phyloP scores from a whole-genome alignment of 176 grass and related monocot species.

The Rhynchospora pubera region DNA sequence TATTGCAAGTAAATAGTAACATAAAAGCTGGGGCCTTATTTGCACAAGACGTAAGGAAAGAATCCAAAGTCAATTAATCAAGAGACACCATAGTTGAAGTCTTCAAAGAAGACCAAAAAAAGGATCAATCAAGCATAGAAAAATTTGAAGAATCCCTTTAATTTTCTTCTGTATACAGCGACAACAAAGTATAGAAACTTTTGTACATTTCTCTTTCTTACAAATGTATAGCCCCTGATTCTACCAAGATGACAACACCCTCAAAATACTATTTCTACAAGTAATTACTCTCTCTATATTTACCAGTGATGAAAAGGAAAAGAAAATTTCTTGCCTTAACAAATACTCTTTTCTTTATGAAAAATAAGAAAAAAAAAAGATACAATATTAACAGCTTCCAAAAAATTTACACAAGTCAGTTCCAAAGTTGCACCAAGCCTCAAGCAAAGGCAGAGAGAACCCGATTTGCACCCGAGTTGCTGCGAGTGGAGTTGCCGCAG shows the following conservation, averaged over 20 bases:
- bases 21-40: neutral
- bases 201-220: constrained; percentile 17
- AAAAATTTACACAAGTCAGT: constrained; percentile 25
- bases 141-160: neutral
- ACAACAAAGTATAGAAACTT: neutral
- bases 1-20: neutral
- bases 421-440: neutral
- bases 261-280: constrained; percentile 11
- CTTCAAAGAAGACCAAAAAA: neutral
- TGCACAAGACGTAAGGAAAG: neutral
- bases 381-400: constrained; percentile 19
- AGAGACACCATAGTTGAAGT: neutral
- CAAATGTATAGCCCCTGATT: neutral
- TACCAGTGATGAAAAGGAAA: constrained; percentile 5
- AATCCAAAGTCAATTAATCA: neutral
- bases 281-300: constrained; percentile 11
- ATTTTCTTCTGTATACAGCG: constrained; percentile 7
- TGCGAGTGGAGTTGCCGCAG: constrained; percentile 43
- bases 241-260: neutral
- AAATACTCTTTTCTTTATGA: constrained; percentile 10
- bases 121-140: neutral
- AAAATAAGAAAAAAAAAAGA: neutral
- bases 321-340: neutral
- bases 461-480: constrained; percentile 13
- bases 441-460: constrained; percentile 59